Conservation (phyloP, 352 stramenopile species). For the Pythium coloratum region DNA sequence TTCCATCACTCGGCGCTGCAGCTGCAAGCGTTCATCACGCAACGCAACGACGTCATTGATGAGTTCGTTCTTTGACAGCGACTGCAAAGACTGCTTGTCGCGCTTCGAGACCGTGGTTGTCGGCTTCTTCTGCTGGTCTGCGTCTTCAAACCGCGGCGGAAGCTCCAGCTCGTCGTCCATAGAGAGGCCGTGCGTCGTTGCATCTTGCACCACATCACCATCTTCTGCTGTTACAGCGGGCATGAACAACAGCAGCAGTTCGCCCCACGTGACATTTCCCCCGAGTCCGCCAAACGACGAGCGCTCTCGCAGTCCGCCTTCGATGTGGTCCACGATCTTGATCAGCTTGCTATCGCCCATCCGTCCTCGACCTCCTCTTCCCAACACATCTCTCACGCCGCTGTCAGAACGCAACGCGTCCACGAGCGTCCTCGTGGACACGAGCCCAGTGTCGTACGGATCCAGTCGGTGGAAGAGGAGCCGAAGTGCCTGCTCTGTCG, state of each 20-base stretch:
- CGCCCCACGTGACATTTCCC: constrained; percentile 68
- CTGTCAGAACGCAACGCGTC: constrained; percentile 38
- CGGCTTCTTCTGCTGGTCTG: not conserved
- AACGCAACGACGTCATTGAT: constrained; percentile 39
- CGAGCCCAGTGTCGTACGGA: constrained; percentile 57
- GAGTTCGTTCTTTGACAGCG: constrained; percentile 47
- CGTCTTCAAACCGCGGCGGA: constrained; percentile 10
- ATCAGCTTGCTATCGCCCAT: constrained; percentile 25
- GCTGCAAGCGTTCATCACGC: constrained; percentile 42
- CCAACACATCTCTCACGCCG: constrained; percentile 38
- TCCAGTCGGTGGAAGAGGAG: constrained; percentile 69
- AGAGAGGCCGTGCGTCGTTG: not conserved
- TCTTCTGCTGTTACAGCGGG: constrained; percentile 26
- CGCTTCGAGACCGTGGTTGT: not conserved
- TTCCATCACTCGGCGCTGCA: constrained; percentile 37
- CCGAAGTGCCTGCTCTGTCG: constrained; percentile 54
- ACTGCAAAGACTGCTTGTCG: constrained; percentile 26
- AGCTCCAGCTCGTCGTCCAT: not conserved
- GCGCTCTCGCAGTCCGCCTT: constrained; percentile 33
- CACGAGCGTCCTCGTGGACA: constrained; percentile 35
- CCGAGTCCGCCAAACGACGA: constrained; percentile 22
- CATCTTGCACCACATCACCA: not conserved
- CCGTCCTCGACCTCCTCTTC: constrained; percentile 13
- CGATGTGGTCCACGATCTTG: constrained; percentile 44
- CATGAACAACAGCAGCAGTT: constrained; percentile 74